Evolutionary conservation across 2,329 filamentous ascomycete genomes (phyloP), one percentile per base, ranked within the genome.

Genomic region (Exophiala dermatitidis): DNA sequence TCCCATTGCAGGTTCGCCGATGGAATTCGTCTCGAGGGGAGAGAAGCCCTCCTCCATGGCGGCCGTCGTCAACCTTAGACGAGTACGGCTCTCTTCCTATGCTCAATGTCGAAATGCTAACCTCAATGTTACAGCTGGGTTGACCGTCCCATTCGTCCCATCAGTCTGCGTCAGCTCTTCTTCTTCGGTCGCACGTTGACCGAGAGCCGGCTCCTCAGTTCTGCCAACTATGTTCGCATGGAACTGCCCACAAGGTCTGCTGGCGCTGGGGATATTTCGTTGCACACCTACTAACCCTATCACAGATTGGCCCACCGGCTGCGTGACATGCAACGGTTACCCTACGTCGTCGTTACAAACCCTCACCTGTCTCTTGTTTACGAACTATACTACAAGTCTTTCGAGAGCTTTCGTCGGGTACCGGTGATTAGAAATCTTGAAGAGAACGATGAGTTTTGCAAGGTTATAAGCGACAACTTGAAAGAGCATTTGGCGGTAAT

Each of bases 271-370:
- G 9, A 3, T n/a, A 10, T 36, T 26, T 7, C 9, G 31, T 46
- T 28, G 3, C 8, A 28, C 32, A 28, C 4, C 8, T 3, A 30
- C 46, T 54, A 26, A 50, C 41, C 26, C 34, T 32, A 37, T 26
- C 32, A 36, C 61, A 91, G 89, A 62, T 82, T 97, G 62, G 89
- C 91, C 12, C 93, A 98, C 71, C 87, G 93, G 33, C 84, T 98
- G 59, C 88, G 94, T 54, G 91, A 98, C 68, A 97, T 98, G 81
- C 93, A 98, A 70, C 90, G 88, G 59, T 77, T 98, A 38, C 93
- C 93, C 12, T 98, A 95, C 67, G 88, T 93, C 36, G 91, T 97
- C 50, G 88, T 97, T 45, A 90, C 88, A n/a, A 98, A 98, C 65
- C 83, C 83, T 4, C 89, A 98, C 69, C 87, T 98, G 58, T 89